Percentiles rank a stretch among this genome's conserved stretches.
Conservation (phyloP, 2,329 filamentous ascomycete genomes). For the Scedosporium boydii region DNA sequence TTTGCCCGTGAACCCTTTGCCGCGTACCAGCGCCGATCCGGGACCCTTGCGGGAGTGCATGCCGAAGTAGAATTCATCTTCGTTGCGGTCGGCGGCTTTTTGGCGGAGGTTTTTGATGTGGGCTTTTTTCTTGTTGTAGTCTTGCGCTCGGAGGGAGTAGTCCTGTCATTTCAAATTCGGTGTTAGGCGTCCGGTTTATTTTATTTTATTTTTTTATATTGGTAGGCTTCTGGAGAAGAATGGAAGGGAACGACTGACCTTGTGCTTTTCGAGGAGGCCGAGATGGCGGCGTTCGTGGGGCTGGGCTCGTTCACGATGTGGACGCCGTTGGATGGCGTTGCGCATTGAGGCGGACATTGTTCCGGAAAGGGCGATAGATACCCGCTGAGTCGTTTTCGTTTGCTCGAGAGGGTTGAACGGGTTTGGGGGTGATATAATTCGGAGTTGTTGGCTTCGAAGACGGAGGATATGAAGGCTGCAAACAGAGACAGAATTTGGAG, state of each 20-base stretch:
- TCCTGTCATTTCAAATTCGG: conserved; percentile 29
- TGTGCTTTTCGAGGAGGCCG: conserved; percentile 93
- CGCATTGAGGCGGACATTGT: conserved; percentile 47
- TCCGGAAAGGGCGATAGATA: not conserved
- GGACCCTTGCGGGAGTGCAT: conserved; percentile 56
- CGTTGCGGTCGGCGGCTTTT: conserved; percentile 57
- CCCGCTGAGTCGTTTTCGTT: too few species aligned
- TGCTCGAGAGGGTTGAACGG: too few species aligned
- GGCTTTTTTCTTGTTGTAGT: conserved; percentile 57
- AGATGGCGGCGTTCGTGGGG: conserved; percentile 74
- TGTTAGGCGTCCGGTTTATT: not conserved
- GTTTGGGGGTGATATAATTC: too few species aligned
- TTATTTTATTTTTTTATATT: too few species aligned
- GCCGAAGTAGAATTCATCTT: conserved; percentile 65
- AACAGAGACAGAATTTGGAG: conserved; percentile 9
- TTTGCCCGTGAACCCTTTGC: conserved; percentile 42
- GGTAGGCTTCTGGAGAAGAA: not conserved
- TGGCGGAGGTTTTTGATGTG: conserved; percentile 48
- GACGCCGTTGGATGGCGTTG: conserved; percentile 65
- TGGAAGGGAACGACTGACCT: conserved; percentile 37
- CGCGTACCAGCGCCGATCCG: conserved; percentile 36
- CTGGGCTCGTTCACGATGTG: conserved; percentile 85
- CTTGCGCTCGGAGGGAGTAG: conserved; percentile 54
- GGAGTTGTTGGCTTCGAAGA: too few species aligned
- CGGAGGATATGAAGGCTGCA: not conserved